Conservation (phyloP, 1,284 basidiomycete genomes). For the Leccinum angustisporum region DNA sequence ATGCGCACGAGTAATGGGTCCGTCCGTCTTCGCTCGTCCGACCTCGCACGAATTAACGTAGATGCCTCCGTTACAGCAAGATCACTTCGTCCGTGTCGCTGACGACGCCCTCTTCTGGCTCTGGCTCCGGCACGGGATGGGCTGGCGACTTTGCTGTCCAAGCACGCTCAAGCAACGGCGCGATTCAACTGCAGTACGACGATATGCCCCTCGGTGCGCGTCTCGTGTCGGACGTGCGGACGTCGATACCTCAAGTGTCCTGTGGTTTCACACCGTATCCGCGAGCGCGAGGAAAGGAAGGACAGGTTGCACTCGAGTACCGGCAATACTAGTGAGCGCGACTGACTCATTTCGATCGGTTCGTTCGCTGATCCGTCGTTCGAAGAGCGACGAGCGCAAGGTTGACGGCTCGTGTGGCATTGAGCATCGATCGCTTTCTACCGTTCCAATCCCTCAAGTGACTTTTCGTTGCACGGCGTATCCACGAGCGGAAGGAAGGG, state of each 20-base stretch:
- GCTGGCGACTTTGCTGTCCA: constrained; percentile 34
- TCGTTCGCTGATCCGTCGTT: no score
- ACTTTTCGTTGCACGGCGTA: no score
- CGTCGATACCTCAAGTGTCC: constrained; percentile 27
- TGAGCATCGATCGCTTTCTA: no score
- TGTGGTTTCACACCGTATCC: no score
- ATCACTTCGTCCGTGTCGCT: constrained; percentile 21
- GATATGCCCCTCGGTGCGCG: constrained; percentile 33
- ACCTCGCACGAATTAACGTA: neutral
- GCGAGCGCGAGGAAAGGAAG: no score
- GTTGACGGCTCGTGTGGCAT: no score
- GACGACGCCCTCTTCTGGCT: neutral
- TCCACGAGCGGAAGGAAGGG: no score
- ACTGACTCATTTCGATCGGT: no score
- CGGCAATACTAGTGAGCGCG: no score
- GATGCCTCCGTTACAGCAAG: constrained; percentile 1
- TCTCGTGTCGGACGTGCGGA: constrained; percentile 35
- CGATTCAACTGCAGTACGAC: constrained; percentile 36
- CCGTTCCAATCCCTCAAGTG: no score
- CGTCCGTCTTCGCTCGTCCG: neutral
- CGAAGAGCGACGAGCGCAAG: no score
- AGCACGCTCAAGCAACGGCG: constrained; percentile 37
- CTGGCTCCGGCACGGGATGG: neutral
- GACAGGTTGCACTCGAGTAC: no score
- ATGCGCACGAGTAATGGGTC: constrained; percentile 42